Conservation (phyloP, 1,284 basidiomycete species). For the Naganishia cerealis region DNA sequence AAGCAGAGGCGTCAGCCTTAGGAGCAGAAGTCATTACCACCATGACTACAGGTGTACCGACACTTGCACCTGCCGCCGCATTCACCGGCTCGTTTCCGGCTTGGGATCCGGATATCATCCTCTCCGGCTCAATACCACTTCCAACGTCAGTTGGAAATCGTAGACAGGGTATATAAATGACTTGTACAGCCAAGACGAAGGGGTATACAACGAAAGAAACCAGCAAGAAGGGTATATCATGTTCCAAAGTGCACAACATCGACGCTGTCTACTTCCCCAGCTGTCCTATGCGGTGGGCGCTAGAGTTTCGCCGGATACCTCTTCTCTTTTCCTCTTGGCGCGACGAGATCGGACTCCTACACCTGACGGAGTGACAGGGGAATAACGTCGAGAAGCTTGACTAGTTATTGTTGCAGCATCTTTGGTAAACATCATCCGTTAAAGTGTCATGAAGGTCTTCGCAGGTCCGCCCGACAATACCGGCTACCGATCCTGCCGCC, state of each 20-base stretch:
- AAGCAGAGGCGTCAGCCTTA: not conserved
- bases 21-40: not conserved
- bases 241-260: not conserved
- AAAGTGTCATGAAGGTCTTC: not conserved
- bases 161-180: not conserved
- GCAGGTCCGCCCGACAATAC: not conserved
- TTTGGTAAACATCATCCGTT: not conserved
- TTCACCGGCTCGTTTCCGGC: not conserved
- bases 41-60: not conserved
- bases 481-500: not conserved
- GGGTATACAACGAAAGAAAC: not conserved
- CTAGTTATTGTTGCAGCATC: constrained; percentile 14
- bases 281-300: not conserved
- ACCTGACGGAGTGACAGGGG: not conserved
- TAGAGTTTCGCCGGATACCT: too few species aligned
- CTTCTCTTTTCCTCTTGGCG: too few species aligned
- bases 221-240: not conserved
- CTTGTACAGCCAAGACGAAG: not conserved
- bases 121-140: not conserved
- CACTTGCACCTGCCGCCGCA: not conserved
- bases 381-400: not conserved
- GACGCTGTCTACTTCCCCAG: not conserved
- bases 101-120: not conserved
- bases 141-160: not conserved
- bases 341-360: too few species aligned